Conservation (phyloP, 2,329 filamentous ascomycete genomes). For the Neopestalotiopsis rosae region DNA sequence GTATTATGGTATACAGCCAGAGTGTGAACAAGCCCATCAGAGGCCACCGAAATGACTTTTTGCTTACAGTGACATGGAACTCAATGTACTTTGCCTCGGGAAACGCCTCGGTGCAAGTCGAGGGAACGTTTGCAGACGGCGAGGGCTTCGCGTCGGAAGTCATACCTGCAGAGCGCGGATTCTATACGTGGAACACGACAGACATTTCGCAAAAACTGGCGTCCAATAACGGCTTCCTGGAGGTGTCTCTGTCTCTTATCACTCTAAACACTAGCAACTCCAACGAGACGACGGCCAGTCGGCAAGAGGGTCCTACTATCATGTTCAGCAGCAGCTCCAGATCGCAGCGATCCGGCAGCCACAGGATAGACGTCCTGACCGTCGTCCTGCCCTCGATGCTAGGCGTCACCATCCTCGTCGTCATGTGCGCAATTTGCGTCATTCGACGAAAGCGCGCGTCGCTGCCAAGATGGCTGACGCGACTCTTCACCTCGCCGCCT, state of each 20-base stretch:
- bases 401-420: neutral
- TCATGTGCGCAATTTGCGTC: neutral
- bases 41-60: neutral
- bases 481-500: neutral
- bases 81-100: neutral
- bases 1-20: neutral
- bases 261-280: neutral
- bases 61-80: conserved; percentile 9
- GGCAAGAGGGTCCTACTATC: neutral
- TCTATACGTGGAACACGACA: conserved; percentile 11
- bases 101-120: conserved; percentile 1
- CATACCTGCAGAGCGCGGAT: neutral
- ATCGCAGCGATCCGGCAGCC: too few relatives aligned
- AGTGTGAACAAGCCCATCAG: neutral
- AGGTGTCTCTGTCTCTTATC: neutral
- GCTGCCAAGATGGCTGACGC: neutral
- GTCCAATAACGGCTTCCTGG: neutral
- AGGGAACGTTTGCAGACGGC: neutral
- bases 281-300: neutral
- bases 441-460: neutral
- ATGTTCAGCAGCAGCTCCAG: neutral
- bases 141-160: neutral
- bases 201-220: neutral
- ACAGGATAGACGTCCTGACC: neutral
- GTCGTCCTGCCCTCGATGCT: neutral